phyloP scores from a whole-genome alignment of 2,329 filamentous ascomycete species.

The Fusarium transvaalense region DNA sequence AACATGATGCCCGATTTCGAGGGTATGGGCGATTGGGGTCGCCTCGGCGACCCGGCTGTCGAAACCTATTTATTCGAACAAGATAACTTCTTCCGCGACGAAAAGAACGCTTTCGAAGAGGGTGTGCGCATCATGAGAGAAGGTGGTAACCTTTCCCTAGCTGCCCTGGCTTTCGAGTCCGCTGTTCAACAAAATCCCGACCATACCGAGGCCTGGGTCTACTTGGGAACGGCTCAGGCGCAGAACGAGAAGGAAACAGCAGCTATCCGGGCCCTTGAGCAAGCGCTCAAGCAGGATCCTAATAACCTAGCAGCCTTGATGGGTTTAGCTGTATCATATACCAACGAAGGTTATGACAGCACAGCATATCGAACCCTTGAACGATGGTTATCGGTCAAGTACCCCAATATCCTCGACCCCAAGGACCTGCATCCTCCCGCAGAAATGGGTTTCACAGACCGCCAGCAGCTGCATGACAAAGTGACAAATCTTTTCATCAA shows the following conservation, averaged over 20 bases:
- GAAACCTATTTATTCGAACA: slow-evolving; percentile 96
- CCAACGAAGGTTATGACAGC: slow-evolving; percentile 98
- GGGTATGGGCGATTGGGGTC: slow-evolving; percentile 71
- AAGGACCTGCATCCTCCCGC: slow-evolving; percentile 77
- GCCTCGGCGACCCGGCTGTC: slow-evolving; percentile 79
- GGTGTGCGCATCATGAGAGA: slow-evolving; percentile 93
- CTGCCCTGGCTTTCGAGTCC: slow-evolving; percentile 94
- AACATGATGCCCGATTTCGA: slow-evolving; percentile 69
- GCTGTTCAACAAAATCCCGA: slow-evolving; percentile 90
- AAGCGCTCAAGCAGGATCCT: slow-evolving; percentile 88
- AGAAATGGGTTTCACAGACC: slow-evolving; percentile 96
- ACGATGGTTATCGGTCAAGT: slow-evolving; percentile 96
- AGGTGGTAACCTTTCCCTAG: slow-evolving; percentile 92
- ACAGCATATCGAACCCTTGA: slow-evolving; percentile 96
- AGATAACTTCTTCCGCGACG: slow-evolving; percentile 87
- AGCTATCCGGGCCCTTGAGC: slow-evolving; percentile 92
- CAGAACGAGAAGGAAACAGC: slow-evolving; percentile 99
- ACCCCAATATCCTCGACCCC: slow-evolving; percentile 82
- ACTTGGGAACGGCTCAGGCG: slow-evolving; percentile 90
- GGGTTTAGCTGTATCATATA: slow-evolving; percentile 96
- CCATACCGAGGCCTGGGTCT: slow-evolving; percentile 93
- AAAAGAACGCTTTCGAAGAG: slow-evolving; percentile 89
- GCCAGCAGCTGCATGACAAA: slow-evolving; percentile 87
- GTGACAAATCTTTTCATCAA: slow-evolving; percentile 92
- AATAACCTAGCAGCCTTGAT: slow-evolving; percentile 91